Evolutionary conservation across 169 alveolate species (phyloP), one percentile per base, ranked within the genome.

Genomic region (Plasmodium vinckei): DNA sequence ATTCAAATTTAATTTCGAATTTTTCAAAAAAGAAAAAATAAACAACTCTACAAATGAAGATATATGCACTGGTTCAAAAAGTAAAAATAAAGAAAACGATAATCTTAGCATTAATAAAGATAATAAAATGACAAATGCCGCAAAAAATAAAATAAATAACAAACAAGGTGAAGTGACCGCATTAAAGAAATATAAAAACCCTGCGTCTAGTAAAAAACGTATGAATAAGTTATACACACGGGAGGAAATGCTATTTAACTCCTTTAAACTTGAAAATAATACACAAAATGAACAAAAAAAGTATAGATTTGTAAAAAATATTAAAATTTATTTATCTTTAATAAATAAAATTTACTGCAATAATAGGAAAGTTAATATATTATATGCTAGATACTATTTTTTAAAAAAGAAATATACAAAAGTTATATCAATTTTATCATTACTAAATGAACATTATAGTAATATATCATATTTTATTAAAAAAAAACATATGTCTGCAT

Each of bases 341-440:
- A 47, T 77, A 23, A 77, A 57, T 15, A 77, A 77, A 77, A 77
- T 77, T 13, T 77, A 77, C 63, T 77, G 51, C 42, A 77, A 77
- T 69, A 68, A 77, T 42, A 77, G 88, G 13, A 77, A 77, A 46
- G 88, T 77, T n/a, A 63, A 77, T 27, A 77, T 77, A 63, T 63
- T 77, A 44, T 77, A 77, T 77, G 88, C 88, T 42, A 27, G 88
- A 21, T 77, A 77, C 49, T 77, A 77, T 64, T 77, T 77, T 51
- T 77, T 77, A 64, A 77, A 77, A 77, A 47, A 77, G 63, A 77
- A 77, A 57, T 77, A 77, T 57, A 42, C 44, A 64, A 77, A 64
- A 65, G 88, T 77, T 77, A 77, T 77, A 15, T 51, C 39, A 17
- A 77, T 77, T 12, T 64, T 77, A 56, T 77, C 88, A 15, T 54